Percentiles rank a stretch among this genome's conserved stretches.
Evolutionary conservation across 805 yeast genomes (phyloP).

Genomic region (Saccharomyces mikatae): DNA sequence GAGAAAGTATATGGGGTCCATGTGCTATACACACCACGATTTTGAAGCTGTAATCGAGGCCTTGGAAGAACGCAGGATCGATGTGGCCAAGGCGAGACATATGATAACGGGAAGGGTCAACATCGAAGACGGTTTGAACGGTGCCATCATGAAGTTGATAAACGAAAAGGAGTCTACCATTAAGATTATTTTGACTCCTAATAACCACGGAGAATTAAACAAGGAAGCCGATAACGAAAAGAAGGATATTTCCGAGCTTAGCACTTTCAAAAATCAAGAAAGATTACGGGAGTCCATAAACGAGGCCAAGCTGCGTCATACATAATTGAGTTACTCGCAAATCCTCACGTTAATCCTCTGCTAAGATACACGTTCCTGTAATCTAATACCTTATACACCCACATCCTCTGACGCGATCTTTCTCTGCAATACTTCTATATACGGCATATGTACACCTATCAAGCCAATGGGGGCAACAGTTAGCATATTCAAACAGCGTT

Average conservation of each 20-base stretch:
- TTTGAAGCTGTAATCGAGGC: conserved; percentile 52
- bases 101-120: conserved; percentile 48
- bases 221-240: background rate
- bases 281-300: background rate
- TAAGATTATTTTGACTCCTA: conserved; percentile 47
- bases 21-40: conserved; percentile 53
- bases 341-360: no score
- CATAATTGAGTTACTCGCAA: background rate
- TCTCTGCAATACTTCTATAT: background rate
- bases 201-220: conserved; percentile 32
- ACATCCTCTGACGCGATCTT: background rate
- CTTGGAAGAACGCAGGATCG: conserved; percentile 39
- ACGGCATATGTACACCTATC: background rate
- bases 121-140: conserved; percentile 42
- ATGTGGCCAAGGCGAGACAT: conserved; percentile 35
- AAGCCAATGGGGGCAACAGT: background rate
- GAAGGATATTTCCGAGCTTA: background rate
- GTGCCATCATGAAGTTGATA: conserved; percentile 44
- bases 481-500: background rate
- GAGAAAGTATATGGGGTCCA: conserved; percentile 50
- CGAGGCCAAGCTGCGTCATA: background rate
- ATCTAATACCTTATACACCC: no score
- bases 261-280: background rate
- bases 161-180: conserved; percentile 49
- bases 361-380: background rate